Evolutionary conservation across 768 basidiomycete species (phyloP), one percentile per base, ranked within the genome.

Genomic region (Leccinum uliginosum): DNA sequence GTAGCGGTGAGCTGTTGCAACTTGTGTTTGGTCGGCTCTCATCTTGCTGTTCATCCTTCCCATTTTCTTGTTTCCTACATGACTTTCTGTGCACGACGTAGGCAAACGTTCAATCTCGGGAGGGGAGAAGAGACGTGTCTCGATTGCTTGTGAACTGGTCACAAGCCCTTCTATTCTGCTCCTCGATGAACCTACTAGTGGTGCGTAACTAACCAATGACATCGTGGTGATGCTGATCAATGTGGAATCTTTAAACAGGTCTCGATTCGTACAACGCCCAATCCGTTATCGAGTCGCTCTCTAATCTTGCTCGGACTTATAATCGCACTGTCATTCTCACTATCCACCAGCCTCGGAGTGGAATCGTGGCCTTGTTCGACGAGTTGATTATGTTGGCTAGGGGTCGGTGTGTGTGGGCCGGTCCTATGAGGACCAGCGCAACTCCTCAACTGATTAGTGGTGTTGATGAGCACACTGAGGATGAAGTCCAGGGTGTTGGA

Each of bases 121-220:
- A 47, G 97, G 97, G 15, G 97, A 99, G 77, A 98, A 98, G 74
- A 83, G 97, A 32, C 80, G 97, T 4, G 97, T 98, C 2, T 93
- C 90, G 0, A 98, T 99, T 61, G 97, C 97, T 40, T 99, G 97
- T 69, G 97, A 99, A 74, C 79, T 99, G 24, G 97, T 99, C 34
- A 99, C 96, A 1, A 93, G 91, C 45, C 97, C 97, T 14, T 95
- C 93, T 0, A 94, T 99, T 50, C 71, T 99, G 32, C 96, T 98
- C 78, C 79, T 98, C 54, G 97, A 99, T 65, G 97, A 99, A 67
- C 97, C 97, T 7, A 99, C 97, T 0, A 94, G 92, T 52, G 95
- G 91, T 90, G 61, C 57, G 85, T 74, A 3, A 29, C 21, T 49
- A 23, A 10, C 47, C 14, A n/a, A 34, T 19, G 29, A 24, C 10